A percentile compares a stretch with the other conserved stretches of the same genome.
These are phyloP conservation scores for Rhodotorula sp. DNA, from an alignment of 1,284 basidiomycete species.

Conservation along the genomic window DNA sequence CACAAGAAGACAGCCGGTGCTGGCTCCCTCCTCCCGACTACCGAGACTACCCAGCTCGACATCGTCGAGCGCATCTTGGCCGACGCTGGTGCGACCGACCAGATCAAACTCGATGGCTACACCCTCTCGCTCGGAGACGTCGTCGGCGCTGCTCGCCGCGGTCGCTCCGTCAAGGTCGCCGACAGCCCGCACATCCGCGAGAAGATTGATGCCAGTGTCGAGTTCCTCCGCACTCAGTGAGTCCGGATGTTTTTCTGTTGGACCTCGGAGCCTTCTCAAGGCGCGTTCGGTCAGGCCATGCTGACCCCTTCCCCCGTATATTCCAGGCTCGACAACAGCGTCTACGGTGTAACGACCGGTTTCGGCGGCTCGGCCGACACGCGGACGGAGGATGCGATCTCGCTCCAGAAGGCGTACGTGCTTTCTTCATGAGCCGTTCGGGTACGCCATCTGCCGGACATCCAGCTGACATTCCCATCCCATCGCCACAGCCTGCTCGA, in stretches of 20 bases:
- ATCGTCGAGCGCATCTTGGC: slow-evolving; percentile 12
- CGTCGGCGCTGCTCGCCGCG: slow-evolving; percentile 65
- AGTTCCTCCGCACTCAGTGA: slow-evolving; percentile 41
- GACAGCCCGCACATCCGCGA: slow-evolving; percentile 57
- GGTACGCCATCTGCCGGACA: slow-evolving; percentile 25
- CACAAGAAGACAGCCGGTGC: neutral
- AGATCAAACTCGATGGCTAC: slow-evolving; percentile 66
- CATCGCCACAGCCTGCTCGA: slow-evolving; percentile 61
- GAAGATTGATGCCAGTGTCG: slow-evolving; percentile 59
- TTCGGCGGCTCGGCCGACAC: slow-evolving; percentile 72
- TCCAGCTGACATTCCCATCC: slow-evolving; percentile 62
- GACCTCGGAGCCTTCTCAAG: slow-evolving; percentile 8
- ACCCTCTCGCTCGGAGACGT: slow-evolving; percentile 70
- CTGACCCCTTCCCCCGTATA: neutral
- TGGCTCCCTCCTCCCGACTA: neutral
- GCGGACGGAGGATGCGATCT: slow-evolving; percentile 64
- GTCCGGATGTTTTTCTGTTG: neutral
- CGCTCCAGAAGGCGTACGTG: slow-evolving; percentile 58
- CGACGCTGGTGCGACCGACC: neutral
- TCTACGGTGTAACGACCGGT: slow-evolving; percentile 79
- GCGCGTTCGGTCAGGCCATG: neutral
- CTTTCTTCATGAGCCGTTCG: slow-evolving; percentile 55
- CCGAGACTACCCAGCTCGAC: neutral
- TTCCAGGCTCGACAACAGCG: slow-evolving; percentile 56
- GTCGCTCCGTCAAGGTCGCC: slow-evolving; percentile 54